Base-by-base conservation (phyloP, 768 basidiomycete genomes). In the Dacryopinax spathularia region DNA sequence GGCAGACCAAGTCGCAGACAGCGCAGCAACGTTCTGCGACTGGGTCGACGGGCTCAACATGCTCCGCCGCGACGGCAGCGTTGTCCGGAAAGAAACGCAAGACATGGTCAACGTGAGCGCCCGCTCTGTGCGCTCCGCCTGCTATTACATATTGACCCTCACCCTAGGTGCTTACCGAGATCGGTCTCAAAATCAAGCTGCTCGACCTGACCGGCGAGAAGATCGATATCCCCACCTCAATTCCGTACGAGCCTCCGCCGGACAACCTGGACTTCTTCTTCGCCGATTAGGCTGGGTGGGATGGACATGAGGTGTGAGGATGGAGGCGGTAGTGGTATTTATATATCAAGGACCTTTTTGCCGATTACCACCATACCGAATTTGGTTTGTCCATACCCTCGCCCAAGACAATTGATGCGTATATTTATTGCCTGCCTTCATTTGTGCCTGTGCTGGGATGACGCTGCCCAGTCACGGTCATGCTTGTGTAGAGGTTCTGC, bases 41-140 rank as follows among this genome's bases (percentile, higher is more conserved):
- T 95, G 92, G 92, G 90, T 90, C 1, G 92, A 95, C 72, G 92
- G 91, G 2, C 71, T 95, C 73, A 90, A 90, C 69, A 88, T 94
- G 84, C 79, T 94, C 39, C 78, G 89, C 37, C 77, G 84, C 61
- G 89, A 88, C 67, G 84, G 89, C 18, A 87, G 88, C 71, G 88
- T 91, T 64, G 77, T 86, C 13, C 91, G 91, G 2, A 81, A 85
- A 67, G 89, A 92, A 74, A 93, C 92, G 0, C 87, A 87, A 36
- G 86, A 85, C 25, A 91, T 91, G 70, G 87, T 95, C 12, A 65
- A 33, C 33, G 60, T 60, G 20, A 34, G 60, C 20, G 18, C 22
- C 20, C 10, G 25, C 25, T 31, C 33, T 20, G 4, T 3, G 5
- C 4, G n/a, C 29, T 27, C 13, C 18, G 7, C 33, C 22, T 25